Conservation (phyloP, 768 basidiomycete species). For the Russula earlei region DNA sequence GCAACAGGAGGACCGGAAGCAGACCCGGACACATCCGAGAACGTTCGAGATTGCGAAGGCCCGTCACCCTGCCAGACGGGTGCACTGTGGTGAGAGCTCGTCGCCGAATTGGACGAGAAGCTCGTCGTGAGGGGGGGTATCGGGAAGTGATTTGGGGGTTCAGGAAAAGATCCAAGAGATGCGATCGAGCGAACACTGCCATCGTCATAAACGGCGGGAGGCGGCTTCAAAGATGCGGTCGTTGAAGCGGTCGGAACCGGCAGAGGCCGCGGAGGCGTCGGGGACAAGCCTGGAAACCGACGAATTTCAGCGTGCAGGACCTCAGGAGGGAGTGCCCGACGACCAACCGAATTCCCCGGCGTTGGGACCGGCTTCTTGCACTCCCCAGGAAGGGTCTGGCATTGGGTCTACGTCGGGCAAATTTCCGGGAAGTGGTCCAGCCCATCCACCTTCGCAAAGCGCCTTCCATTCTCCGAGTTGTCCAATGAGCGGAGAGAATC, state of each 20-base stretch:
- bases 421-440: slow-evolving; percentile 38
- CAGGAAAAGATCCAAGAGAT: slow-evolving; percentile 63
- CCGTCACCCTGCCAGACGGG: neutral
- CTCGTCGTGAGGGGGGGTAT: slow-evolving; percentile 36
- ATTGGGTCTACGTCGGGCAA: slow-evolving; percentile 29
- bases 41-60: neutral
- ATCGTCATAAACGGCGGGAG: slow-evolving; percentile 16
- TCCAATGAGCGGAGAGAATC: slow-evolving; percentile 57
- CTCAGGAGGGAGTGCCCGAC: neutral
- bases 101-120: slow-evolving; percentile 10
- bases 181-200: slow-evolving; percentile 35
- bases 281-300: neutral
- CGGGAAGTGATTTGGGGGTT: slow-evolving; percentile 65
- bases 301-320: neutral
- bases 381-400: neutral
- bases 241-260: slow-evolving; percentile 1
- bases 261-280: neutral
- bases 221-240: neutral
- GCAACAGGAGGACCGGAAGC: neutral
- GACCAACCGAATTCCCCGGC: neutral
- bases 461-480: slow-evolving; percentile 64
- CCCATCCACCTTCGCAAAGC: slow-evolving; percentile 71
- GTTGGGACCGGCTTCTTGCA: neutral
- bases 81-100: neutral
- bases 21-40: slow-evolving; percentile 14